These are phyloP conservation scores for Entomophthora muscae DNA, from an alignment of 371 early-diverging fungal species.

Conservation along the genomic window DNA sequence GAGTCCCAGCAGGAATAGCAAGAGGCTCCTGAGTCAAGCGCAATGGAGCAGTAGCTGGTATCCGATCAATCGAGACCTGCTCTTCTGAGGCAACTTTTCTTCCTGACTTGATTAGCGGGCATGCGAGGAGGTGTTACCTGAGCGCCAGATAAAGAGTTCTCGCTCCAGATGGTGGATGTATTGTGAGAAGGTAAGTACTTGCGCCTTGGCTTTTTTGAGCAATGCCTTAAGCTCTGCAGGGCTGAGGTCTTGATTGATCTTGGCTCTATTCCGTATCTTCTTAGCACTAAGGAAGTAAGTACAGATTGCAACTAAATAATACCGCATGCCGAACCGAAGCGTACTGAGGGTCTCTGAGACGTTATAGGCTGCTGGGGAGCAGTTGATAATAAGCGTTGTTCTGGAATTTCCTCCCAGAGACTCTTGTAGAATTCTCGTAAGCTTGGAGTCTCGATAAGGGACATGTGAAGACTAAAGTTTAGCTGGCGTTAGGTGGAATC, in stretches of 20 bases:
- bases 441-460: slow-evolving; percentile 96
- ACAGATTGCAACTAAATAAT: background rate
- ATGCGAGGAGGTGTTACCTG: slow-evolving; percentile 15
- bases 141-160: slow-evolving; percentile 76
- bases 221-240: slow-evolving; percentile 83
- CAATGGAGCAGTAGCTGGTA: slow-evolving; percentile 10
- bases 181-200: slow-evolving; percentile 54
- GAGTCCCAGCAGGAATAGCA: slow-evolving; percentile 13
- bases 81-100: slow-evolving; percentile 47
- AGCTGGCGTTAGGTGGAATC: background rate
- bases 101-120: slow-evolving; percentile 15
- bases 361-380: slow-evolving; percentile 89
- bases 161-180: slow-evolving; percentile 70
- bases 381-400: slow-evolving; percentile 92
- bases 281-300: slow-evolving; percentile 48
- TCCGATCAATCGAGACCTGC: slow-evolving; percentile 37
- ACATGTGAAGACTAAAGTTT: slow-evolving; percentile 65
- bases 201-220: slow-evolving; percentile 74
- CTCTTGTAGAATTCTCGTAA: slow-evolving; percentile 97
- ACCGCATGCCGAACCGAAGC: slow-evolving; percentile 87
- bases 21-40: slow-evolving; percentile 6
- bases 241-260: slow-evolving; percentile 84
- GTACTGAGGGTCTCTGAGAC: slow-evolving; percentile 90
- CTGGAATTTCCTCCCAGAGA: slow-evolving; percentile 95
- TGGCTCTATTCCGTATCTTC: slow-evolving; percentile 96